phyloP scores from a whole-genome alignment of 176 grass and related monocot species.

The Oropetium thomaeum region DNA sequence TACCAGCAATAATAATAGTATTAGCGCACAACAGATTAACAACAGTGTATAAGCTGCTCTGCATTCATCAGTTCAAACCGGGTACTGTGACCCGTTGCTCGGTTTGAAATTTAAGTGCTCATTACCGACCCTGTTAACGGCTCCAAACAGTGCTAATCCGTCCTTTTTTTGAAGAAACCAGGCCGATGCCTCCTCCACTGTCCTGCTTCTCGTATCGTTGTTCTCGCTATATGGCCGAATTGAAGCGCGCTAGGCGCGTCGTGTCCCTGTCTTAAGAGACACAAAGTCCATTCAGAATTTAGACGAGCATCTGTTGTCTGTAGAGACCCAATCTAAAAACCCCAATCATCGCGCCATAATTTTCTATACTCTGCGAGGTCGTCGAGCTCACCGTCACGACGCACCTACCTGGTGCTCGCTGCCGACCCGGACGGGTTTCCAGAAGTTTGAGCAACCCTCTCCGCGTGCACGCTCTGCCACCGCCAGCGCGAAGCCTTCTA shows the following conservation, averaged over 20 bases:
- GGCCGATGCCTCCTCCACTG: neutral
- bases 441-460: neutral
- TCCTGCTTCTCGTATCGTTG: neutral
- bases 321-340: too few species aligned
- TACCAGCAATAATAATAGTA: neutral
- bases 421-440: neutral
- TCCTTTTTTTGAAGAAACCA: neutral
- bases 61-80: neutral
- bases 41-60: neutral
- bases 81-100: neutral
- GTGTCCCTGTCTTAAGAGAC: too few species aligned
- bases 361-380: too few species aligned
- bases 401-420: too few species aligned
- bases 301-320: too few species aligned
- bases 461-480: neutral
- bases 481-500: neutral
- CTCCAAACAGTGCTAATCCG: neutral
- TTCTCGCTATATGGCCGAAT: too few species aligned
- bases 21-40: neutral
- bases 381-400: too few species aligned
- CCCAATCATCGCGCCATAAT: too few species aligned
- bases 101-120: neutral
- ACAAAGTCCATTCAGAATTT: too few species aligned
- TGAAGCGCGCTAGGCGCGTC: too few species aligned
- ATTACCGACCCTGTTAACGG: conserved; percentile 3